Conservation (phyloP, 441 rosid species). For the Erodium moschatum region DNA sequence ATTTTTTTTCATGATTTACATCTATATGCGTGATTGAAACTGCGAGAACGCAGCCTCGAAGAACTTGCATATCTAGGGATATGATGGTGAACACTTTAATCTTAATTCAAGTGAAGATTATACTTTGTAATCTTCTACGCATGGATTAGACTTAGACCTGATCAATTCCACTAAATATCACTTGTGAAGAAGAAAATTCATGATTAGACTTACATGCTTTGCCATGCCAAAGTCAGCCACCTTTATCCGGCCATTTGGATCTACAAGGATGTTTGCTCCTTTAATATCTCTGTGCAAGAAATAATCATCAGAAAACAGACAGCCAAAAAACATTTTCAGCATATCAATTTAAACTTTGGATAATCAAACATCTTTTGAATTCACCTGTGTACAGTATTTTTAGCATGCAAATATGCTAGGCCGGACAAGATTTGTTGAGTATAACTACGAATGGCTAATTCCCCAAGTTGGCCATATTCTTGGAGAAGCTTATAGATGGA, state of each 20-base stretch:
- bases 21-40: constrained; percentile 3
- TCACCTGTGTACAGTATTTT: constrained; percentile 83
- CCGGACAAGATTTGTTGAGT: constrained; percentile 93
- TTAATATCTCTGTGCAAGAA: constrained; percentile 72
- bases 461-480: constrained; percentile 84
- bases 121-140: constrained; percentile 9
- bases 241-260: constrained; percentile 86
- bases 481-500: constrained; percentile 93
- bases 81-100: background rate
- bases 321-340: background rate
- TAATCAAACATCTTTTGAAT: constrained; percentile 13
- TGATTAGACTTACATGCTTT: constrained; percentile 63
- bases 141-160: background rate
- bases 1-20: background rate
- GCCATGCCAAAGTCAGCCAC: constrained; percentile 99
- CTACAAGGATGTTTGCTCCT: constrained; percentile 95
- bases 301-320: constrained; percentile 9
- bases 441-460: constrained; percentile 76
- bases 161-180: background rate
- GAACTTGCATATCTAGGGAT: too few relatives aligned
- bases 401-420: constrained; percentile 75
- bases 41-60: background rate
- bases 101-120: constrained; percentile 6
- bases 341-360: constrained; percentile 4
- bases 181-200: constrained; percentile 1